Base-by-base conservation (phyloP, 306 rosid species). In the Begonia masoniana region DNA sequence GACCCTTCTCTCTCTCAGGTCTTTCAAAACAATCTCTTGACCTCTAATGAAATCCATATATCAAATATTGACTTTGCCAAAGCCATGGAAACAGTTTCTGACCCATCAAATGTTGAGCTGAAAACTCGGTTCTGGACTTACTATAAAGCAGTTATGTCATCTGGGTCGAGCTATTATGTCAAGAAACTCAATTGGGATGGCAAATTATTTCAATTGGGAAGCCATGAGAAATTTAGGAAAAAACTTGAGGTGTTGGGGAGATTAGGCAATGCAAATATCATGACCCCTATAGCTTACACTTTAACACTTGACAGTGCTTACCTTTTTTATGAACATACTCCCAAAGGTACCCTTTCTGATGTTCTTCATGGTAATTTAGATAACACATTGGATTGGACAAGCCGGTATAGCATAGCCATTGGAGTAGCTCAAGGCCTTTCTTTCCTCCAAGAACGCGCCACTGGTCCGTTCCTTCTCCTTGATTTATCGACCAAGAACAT, bases 391-490 rank as follows among this genome's bases (percentile, higher is more conserved):
- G 99, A 91, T 56, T 91, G 99, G 99, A 80, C 79, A 49, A 81
- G 94, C 62, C 70, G 99, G 68, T 83, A 83, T 52, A 81, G 96
- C 64, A 71, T 79, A 65, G 99, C 99, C 2, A 74, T 91, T 54
- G 99, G 99, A 23, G 81, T 74, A 58, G 96, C 96, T 68, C 96
- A 85, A 58, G 99, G 99, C 50, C 74, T 91, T 13, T 68, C 96
- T 49, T 91, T 86, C 62, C 99, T 91, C 50, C 96, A 91, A 24
- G 99, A 82, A 56, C 53, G 60, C 50, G n/a, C 69, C 62, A 68
- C 82, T 26, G 73, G 87, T 71, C 91, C 96, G 41, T 68, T 91
- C 43, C 82, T 86, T 12, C 94, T 91, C 4, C 86, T 91, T 47
- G 99, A 91, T 60, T 64, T 81, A 23, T 83, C 99, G 58, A 81